Base-by-base conservation (phyloP, 306 rosid genomes). In the Prunus mongolica region DNA sequence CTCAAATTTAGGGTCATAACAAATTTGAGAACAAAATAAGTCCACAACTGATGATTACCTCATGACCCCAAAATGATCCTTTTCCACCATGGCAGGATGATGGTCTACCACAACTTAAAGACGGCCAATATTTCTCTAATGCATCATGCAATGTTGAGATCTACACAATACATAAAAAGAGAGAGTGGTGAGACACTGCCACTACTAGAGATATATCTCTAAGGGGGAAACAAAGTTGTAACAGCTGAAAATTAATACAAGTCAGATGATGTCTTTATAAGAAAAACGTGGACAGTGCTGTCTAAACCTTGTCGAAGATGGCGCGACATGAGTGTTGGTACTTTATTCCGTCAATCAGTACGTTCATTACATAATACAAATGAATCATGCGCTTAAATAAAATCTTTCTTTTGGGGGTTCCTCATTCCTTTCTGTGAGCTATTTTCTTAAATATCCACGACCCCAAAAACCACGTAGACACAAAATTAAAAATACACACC, bases 41-140 rank as follows among this genome's bases (percentile, higher is more conserved):
- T 78, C 76, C 64, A 83, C 20, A 77, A 52, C 54, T 65, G 73
- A 81, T 66, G 41, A 86, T 69, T 84, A 95, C 99, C 99, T 95
- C 99, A 82, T 95, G 99, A 80, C 80, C 99, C 97, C 99, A 95
- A 83, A 92, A 92, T 84, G 92, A 67, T 63, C 99, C 99, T 80
- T 73, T 90, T 75, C 84, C 74, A 75, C 97, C 96, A 77, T 57
- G 72, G 82, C 99, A 95, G n/a, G 85, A 62, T 76, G 87, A 77
- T 78, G 98, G 62, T 49, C 75, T 50, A 80, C 96, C 52, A 76
- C 99, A 95, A 80, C 99, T 95, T 74, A 90, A 73, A 45, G 97
- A 85, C 18, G 99, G 96, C 99, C 99, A 95, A 80, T 89, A 92
- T 77, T 84, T 78, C 56, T 95, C 76, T 45, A 95, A 70, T 72